Evolutionary conservation across 768 basidiomycete genomes (phyloP).

Genomic region (Amanita pallidorosea): DNA sequence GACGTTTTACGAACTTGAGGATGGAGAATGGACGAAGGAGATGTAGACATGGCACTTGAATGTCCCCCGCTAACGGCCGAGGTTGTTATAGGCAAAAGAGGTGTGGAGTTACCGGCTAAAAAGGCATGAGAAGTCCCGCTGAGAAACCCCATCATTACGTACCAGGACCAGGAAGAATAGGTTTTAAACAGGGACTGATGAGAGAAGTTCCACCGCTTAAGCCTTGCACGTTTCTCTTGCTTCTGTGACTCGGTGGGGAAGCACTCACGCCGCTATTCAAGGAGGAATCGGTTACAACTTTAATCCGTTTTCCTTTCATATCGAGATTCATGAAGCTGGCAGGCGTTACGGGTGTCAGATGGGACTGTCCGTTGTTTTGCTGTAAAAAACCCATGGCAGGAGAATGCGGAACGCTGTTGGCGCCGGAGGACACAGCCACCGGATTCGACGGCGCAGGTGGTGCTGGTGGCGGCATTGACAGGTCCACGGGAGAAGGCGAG

Average conservation of each 20-base stretch:
- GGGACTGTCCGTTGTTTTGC: constrained; percentile 10
- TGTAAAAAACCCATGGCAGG: neutral
- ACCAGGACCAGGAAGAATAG: constrained; percentile 54
- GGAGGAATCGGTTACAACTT: constrained; percentile 3
- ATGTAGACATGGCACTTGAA: neutral
- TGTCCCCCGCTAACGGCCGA: neutral
- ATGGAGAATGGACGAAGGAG: constrained; percentile 7
- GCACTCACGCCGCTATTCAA: neutral
- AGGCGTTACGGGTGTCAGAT: constrained; percentile 74
- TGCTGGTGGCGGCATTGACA: constrained; percentile 83
- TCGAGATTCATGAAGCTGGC: constrained; percentile 84
- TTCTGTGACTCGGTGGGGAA: neutral
- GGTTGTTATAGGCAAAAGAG: constrained; percentile 5
- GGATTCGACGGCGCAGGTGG: constrained; percentile 16
- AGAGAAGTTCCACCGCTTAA: constrained; percentile 3
- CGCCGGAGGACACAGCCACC: neutral
- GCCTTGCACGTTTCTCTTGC: neutral
- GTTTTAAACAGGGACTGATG: constrained; percentile 52
- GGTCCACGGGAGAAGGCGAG: constrained; percentile 81
- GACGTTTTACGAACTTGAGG: constrained; percentile 60
- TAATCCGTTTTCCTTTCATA: constrained; percentile 18
- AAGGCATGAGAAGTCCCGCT: neutral
- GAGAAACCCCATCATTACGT: constrained; percentile 9
- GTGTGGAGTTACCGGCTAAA: constrained; percentile 14
- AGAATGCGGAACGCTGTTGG: neutral